Conservation (phyloP, 2,329 filamentous ascomycete species). For the Clathrospora elynae region DNA sequence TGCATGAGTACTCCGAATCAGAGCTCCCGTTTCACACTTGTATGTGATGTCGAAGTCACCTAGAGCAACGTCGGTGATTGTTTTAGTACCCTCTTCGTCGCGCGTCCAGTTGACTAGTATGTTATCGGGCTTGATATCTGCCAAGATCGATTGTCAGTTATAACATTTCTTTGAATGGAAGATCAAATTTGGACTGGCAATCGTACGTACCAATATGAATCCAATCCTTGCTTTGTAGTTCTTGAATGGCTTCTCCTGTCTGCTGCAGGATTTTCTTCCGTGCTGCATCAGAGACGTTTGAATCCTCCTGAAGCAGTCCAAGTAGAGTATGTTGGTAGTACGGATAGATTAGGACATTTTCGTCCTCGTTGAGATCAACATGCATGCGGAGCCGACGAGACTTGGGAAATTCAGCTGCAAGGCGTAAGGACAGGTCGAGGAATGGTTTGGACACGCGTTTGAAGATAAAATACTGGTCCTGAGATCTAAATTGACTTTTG, state of each 20-base stretch:
- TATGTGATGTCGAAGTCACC: constrained; percentile 48
- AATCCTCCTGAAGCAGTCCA: constrained; percentile 40
- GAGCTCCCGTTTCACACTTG: constrained; percentile 36
- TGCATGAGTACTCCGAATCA: constrained; percentile 32
- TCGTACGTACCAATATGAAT: constrained; percentile 45
- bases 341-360: constrained; percentile 44
- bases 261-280: constrained; percentile 44
- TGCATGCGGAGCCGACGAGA: constrained; percentile 46
- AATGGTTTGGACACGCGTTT: constrained; percentile 42
- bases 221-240: constrained; percentile 48
- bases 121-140: constrained; percentile 51
- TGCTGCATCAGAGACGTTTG: constrained; percentile 36
- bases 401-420: constrained; percentile 41
- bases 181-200: constrained; percentile 15
- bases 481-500: constrained; percentile 29
- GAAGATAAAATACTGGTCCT: constrained; percentile 39
- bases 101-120: constrained; percentile 46
- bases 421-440: constrained; percentile 40
- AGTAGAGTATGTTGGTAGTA: constrained; percentile 46
- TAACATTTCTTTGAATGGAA: too few species aligned
- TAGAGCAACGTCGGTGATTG: constrained; percentile 42
- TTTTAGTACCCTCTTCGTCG: constrained; percentile 41
- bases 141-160: constrained; percentile 26
- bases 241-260: constrained; percentile 44
- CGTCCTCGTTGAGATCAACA: constrained; percentile 45